Evolutionary conservation across 2,329 filamentous ascomycete species (phyloP).

Genomic region (Colletotrichum sidae): DNA sequence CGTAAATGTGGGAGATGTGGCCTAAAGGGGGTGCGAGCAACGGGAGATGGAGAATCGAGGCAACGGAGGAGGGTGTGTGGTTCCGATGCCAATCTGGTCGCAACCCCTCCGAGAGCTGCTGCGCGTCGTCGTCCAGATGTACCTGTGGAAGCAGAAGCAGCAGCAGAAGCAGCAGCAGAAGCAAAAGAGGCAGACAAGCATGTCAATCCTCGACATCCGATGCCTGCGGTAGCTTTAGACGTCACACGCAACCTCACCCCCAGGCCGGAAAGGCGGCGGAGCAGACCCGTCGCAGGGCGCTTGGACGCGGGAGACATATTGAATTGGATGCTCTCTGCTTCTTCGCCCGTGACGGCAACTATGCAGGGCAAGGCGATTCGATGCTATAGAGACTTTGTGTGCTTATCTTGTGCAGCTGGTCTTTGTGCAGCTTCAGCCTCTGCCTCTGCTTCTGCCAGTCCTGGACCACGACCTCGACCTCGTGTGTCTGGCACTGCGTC

Average conservation of each 20-base stretch:
- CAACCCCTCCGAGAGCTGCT: constrained; percentile 1
- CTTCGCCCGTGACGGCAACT: too few species aligned
- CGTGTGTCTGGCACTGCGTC: too few species aligned
- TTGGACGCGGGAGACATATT: constrained; percentile 46
- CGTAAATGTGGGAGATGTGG: constrained; percentile 45
- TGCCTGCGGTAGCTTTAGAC: constrained; percentile 34
- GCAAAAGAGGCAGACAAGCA: too few species aligned
- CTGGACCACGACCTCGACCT: too few species aligned
- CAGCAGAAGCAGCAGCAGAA: too few species aligned
- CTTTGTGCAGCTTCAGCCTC: too few species aligned
- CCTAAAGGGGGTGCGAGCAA: constrained; percentile 39
- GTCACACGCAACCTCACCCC: constrained; percentile 32
- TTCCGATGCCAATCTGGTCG: constrained; percentile 38
- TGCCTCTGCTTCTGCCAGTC: too few species aligned
- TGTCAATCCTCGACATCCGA: neutral
- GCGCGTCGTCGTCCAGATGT: constrained; percentile 15
- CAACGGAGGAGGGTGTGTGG: constrained; percentile 42
- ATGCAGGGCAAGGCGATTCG: too few species aligned
- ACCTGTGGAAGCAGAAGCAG: neutral
- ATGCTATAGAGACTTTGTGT: too few species aligned
- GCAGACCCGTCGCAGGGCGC: constrained; percentile 44
- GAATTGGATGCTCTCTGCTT: too few species aligned
- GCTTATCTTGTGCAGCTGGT: too few species aligned
- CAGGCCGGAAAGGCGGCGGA: constrained; percentile 35
- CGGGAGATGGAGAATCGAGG: constrained; percentile 25